Conservation (phyloP, 345 rosid genomes). For the Lagerstroemia speciosa region DNA sequence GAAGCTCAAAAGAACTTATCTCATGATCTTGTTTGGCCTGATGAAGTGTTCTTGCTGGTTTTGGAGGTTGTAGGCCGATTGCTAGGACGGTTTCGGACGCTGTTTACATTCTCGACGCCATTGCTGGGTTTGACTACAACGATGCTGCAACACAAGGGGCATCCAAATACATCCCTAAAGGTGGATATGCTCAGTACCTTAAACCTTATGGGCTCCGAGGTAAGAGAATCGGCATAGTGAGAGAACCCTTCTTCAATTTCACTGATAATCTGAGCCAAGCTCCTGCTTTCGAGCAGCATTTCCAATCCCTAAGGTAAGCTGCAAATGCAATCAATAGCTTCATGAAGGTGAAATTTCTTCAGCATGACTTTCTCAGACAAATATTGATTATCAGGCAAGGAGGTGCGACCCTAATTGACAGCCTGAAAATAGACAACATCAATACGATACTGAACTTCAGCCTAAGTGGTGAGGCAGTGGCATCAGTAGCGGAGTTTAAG, state of each 20-base stretch:
- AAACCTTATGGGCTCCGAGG: conserved; percentile 34
- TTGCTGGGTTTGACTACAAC: conserved; percentile 37
- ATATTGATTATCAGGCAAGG: conserved; percentile 28
- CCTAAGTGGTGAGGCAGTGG: conserved; percentile 13
- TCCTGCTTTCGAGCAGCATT: conserved; percentile 30
- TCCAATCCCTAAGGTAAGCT: conserved; percentile 38
- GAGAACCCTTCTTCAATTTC: conserved; percentile 30
- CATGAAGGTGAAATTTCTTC: not conserved
- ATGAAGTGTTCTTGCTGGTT: not conserved
- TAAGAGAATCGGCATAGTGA: conserved; percentile 53
- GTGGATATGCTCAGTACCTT: conserved; percentile 47
- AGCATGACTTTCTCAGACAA: too few species aligned
- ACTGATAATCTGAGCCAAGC: not conserved
- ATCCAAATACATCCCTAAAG: conserved; percentile 32
- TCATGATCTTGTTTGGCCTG: not conserved
- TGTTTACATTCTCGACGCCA: conserved; percentile 50
- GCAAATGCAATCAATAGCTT: not conserved
- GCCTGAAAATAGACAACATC: conserved; percentile 36
- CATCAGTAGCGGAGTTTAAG: conserved; percentile 21
- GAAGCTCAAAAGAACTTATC: not conserved
- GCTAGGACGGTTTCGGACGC: conserved; percentile 57
- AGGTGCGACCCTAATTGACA: conserved; percentile 44
- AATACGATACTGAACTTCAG: conserved; percentile 14
- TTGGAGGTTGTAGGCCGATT: conserved; percentile 31
- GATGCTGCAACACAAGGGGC: conserved; percentile 37